Base-by-base conservation (phyloP, 2,329 filamentous ascomycete genomes). In the Clonostachys rhizophaga region DNA sequence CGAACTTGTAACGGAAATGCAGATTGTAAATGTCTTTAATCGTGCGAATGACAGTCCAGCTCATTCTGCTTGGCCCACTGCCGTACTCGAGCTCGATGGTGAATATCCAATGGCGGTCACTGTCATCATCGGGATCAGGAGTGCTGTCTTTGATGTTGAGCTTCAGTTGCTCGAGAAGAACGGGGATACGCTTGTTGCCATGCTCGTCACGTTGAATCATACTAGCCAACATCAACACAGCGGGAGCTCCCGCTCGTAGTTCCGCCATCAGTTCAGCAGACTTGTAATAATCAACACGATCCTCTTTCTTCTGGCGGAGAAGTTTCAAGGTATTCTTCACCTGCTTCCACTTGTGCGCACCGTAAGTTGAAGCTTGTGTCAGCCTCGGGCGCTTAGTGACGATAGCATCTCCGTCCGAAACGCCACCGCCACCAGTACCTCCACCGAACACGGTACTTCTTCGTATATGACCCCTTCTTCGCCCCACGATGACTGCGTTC, bases 121-220 rank as follows among this genome's bases (percentile, higher is more conserved):
- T 46, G 49, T 78, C 76, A 46, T 78, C 76, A 47, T 79, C 83
- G 40, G 87, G 83, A 50, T 84, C 79, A 11, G 83, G 82, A 11
- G 75, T 73, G 58, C 90, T 95, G 58, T 96, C 89, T 9, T 84
- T 86, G 49, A 99, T 87, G 48, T 80, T 83, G 50, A 99, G 78
- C 64, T 95, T 96, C 49, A 99, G 77, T 69, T 99, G 94, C 65
- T 99, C 94, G 7, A 99, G 78, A 5, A 99, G 79, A 46, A 99
- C 91, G 0, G 94, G 94, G 48, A 99, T 96, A 49, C 91, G 84
- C 68, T 89, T 94, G 67, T 95, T 94, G 43, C 92, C 91, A 58
- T 96, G 89, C 66, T 99, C 94, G 57, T 99, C 94, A 48, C 94
- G 81, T 68, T 97, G 94, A 57, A 97, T 94, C 89, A 97, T 96